Evolutionary conservation across 306 rosid genomes (phyloP), one percentile per base, ranked within the genome.

Genomic region (Phaseolus lunatus): DNA sequence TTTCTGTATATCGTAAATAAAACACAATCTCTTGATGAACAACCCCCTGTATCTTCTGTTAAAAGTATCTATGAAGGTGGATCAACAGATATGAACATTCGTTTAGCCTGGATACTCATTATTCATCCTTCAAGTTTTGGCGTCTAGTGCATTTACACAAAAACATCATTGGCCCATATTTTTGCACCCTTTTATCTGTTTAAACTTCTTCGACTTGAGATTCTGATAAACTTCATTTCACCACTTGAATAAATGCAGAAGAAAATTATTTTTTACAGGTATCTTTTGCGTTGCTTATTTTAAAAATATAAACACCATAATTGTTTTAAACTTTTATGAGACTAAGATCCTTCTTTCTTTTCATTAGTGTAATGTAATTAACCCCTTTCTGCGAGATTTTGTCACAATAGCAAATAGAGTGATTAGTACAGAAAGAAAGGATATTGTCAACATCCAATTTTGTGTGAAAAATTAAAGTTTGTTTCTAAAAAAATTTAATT

Each of bases 21-120:
- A 67, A 65, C 49, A 50, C 31, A 27, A 72, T 19, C 44, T 53
- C 23, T 61, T 47, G 59, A 70, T 45, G 14, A 20, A 20, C 54
- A 1, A 20, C 72, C 66, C 76, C 76, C 71, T 78, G 59, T 31
- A 64, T 72, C 70, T 54, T 63, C 23, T 77, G 75, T 22, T 70
- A 59, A 70, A 64, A n/a, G 27, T 44, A 13, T 71, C 20, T 5
- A 39, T 1, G 16, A 58, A 82, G 73, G 13, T 45, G 59, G 65
- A 23, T 72, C 37, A 9, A 61, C 18, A 43, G 24, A 70, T 52
- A 44, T 19, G 35, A 69, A 39, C 16, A 16, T 57, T 49, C 58
- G 57, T 27, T 35, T 67, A 9, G 3, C 18, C 5, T 31, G 20
- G 44, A 13, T 67, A n/a, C 72, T 58, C 48, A 3, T 27, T 49